Evolutionary conservation across 1,284 basidiomycete species (phyloP).

Genomic region (Phlebopus sp.): DNA sequence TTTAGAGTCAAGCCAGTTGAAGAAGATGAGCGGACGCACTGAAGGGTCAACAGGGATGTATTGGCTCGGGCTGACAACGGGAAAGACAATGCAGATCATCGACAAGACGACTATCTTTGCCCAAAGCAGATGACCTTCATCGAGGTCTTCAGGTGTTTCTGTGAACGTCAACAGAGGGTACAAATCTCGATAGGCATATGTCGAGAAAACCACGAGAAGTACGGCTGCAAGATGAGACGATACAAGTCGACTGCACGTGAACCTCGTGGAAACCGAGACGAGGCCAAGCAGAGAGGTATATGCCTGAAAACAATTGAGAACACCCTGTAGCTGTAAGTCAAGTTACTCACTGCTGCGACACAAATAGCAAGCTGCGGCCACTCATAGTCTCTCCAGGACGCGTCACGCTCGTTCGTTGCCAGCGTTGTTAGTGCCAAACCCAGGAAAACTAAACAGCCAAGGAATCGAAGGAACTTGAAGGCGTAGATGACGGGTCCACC

Average conservation of each 20-base stretch:
- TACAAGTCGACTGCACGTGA: conserved; percentile 6
- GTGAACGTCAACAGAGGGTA: conserved; percentile 48
- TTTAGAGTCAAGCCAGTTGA: neutral
- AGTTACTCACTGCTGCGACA: conserved; percentile 19
- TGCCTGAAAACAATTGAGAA: conserved; percentile 11
- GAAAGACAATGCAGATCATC: conserved; percentile 21
- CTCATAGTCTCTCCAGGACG: neutral
- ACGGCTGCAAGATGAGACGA: conserved; percentile 27
- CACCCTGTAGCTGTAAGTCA: neutral
- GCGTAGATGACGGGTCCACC: conserved; percentile 11
- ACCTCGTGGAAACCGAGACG: conserved; percentile 11
- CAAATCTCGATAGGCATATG: conserved; percentile 53
- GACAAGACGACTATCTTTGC: conserved; percentile 22
- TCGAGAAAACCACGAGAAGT: conserved; percentile 27
- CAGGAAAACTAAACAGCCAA: conserved; percentile 11
- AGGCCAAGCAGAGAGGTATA: conserved; percentile 23
- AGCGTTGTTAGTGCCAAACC: conserved; percentile 8
- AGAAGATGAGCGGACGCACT: conserved; percentile 17
- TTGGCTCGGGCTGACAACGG: conserved; percentile 24
- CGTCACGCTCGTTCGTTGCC: conserved; percentile 7
- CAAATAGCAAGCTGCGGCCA: conserved; percentile 21
- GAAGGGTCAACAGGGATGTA: conserved; percentile 29
- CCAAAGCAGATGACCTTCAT: conserved; percentile 27
- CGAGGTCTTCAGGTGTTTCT: conserved; percentile 18
- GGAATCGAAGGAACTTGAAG: conserved; percentile 12